Evolutionary conservation across 805 yeast genomes (phyloP), one percentile per base, ranked within the genome.

Genomic region (Kurtzmaniella fragi): DNA sequence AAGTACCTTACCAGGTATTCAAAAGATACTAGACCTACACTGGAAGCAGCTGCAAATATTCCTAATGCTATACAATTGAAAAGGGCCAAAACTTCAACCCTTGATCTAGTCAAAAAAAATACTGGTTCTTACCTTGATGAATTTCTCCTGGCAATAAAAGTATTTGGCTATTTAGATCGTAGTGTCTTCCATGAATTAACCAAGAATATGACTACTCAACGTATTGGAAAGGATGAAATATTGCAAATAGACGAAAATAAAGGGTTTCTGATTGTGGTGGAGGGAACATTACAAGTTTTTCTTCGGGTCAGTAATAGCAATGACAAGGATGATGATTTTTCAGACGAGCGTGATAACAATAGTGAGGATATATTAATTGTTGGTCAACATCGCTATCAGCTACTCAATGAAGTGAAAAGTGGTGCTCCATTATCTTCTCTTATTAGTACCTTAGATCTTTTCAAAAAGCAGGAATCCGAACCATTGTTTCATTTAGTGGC

Each of bases 161-260:
- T 93, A 5, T 93, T 91, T 65, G 98, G 98, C 2, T 91, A 91
- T 58, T 69, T 91, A 35, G 98, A 91, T 48, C 75, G 82, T 44
- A 84, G 86, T 2, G 96, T 91, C 1, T 90, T 91, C 59, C 95
- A 90, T 54, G 98, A 90, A 52, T 72, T 91, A 49, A 90, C 98
- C 3, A 82, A 85, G 54, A 84, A 84, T 44, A 88, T 91, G 87
- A 86, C 86, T 39, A 91, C 98, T 1, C 88, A 87, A 54, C 83
- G 85, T 43, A 57, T 91, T 29, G 80, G 80, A 20, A 73, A 77
- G 4, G 91, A 87, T 28, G 98, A 91, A 55, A 72, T 84, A 8
- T 62, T 93, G 27, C 71, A 79, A 35, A 61, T 91, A 30, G 87
- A 84, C 44, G 86, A 83, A 37, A 75, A 80, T 5, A 66, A 83